phyloP scores from a whole-genome alignment of 129 eudicot species.

The Silybum marianum region DNA sequence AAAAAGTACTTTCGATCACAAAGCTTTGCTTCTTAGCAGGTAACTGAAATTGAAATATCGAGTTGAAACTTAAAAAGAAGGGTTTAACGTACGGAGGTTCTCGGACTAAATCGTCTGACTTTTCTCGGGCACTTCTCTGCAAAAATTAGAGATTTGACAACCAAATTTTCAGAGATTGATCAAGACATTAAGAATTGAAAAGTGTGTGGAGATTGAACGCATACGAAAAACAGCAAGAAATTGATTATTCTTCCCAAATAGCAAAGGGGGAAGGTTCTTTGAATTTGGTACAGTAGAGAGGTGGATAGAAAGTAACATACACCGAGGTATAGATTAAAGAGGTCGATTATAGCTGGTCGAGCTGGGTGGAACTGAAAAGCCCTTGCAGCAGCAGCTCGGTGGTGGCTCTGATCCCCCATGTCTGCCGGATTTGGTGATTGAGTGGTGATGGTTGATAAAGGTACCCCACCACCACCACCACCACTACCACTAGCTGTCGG shows the following conservation, averaged over 20 bases:
- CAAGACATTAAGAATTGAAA: background rate
- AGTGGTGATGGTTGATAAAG: constrained; percentile 39
- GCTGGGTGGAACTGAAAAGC: constrained; percentile 70
- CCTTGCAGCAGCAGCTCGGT: constrained; percentile 36
- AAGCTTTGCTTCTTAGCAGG: constrained; percentile 9
- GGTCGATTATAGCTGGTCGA: constrained; percentile 67
- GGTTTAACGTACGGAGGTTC: constrained; percentile 75
- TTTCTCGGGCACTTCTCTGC: constrained; percentile 71
- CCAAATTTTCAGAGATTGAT: constrained; percentile 5
- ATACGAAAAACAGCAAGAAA: background rate
- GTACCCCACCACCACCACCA: constrained; percentile 36
- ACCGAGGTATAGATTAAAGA: constrained; percentile 83
- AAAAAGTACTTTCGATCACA: constrained; percentile 14
- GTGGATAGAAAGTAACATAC: constrained; percentile 32
- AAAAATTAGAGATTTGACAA: background rate
- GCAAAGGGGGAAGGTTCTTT: background rate
- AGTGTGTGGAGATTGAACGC: constrained; percentile 1
- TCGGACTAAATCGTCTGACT: constrained; percentile 60
- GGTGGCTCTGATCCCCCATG: constrained; percentile 36
- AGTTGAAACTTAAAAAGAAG: background rate
- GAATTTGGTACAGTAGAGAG: background rate
- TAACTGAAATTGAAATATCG: constrained; percentile 6
- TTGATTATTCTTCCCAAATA: background rate
- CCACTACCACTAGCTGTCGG: constrained; percentile 36
- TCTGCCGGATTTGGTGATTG: constrained; percentile 38